Percentiles rank a stretch among this genome's conserved stretches.
These are phyloP conservation scores for Pichia deserticola DNA, from an alignment of 805 yeast genomes.

Conservation along the genomic window DNA sequence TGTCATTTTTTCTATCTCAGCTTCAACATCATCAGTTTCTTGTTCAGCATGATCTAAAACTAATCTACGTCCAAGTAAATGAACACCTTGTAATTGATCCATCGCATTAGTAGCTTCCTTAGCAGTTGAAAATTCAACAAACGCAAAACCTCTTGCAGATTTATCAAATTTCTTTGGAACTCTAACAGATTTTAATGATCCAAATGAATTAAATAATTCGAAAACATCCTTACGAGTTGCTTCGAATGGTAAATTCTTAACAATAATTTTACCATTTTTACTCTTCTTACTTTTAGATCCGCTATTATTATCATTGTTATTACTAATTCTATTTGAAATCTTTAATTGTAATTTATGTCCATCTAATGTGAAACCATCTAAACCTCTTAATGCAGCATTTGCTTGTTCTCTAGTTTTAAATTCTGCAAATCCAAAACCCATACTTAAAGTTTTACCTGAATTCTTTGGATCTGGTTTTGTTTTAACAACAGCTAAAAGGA, in stretches of 20 bases:
- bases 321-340: conserved; percentile 64
- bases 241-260: conserved; percentile 96
- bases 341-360: conserved; percentile 90
- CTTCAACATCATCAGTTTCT: conserved; percentile 79
- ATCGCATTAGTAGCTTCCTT: conserved; percentile 93
- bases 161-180: conserved; percentile 95
- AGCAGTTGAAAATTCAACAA: conserved; percentile 80
- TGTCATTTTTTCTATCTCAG: conserved; percentile 86
- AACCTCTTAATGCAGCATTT: conserved; percentile 56
- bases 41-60: conserved; percentile 89
- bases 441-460: conserved; percentile 60
- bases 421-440: conserved; percentile 98
- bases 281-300: conserved; percentile 25
- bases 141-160: conserved; percentile 95
- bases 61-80: conserved; percentile 88
- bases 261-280: conserved; percentile 71
- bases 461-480: conserved; percentile 83
- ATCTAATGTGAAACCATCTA: conserved; percentile 74
- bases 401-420: conserved; percentile 77
- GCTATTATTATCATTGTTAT: conserved; percentile 31
- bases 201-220: conserved; percentile 89
- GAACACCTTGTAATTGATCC: conserved; percentile 91
- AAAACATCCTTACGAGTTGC: conserved; percentile 89
- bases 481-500: conserved; percentile 72
- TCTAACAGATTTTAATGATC: conserved; percentile 88